Conservation (phyloP, 768 basidiomycete species). For the Baorangia bicolor region DNA sequence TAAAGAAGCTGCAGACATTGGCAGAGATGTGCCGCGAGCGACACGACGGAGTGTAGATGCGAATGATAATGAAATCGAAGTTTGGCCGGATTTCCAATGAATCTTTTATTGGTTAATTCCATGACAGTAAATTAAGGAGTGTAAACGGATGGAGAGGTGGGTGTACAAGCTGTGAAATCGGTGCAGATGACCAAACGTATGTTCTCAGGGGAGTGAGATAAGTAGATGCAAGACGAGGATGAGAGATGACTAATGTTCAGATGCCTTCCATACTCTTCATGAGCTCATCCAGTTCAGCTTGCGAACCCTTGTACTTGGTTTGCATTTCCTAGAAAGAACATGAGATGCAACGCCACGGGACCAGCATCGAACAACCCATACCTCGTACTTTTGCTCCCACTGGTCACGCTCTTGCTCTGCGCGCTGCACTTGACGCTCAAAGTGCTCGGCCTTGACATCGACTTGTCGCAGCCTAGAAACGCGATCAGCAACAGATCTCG, state of each 20-base stretch:
- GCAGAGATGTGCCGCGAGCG: background rate
- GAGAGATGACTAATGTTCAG: constrained; percentile 33
- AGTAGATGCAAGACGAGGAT: constrained; percentile 4
- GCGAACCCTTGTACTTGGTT: constrained; percentile 67
- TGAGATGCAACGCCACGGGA: constrained; percentile 1
- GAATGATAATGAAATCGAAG: background rate
- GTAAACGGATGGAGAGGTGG: constrained; percentile 18
- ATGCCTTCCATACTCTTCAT: constrained; percentile 71
- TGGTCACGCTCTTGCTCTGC: constrained; percentile 87
- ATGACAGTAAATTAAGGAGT: constrained; percentile 23
- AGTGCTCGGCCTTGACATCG: constrained; percentile 98
- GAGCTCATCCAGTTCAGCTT: constrained; percentile 84
- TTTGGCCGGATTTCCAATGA: background rate
- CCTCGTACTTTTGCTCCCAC: constrained; percentile 96
- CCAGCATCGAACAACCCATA: constrained; percentile 35
- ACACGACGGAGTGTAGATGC: background rate
- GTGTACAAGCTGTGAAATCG: constrained; percentile 22
- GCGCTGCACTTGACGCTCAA: constrained; percentile 85
- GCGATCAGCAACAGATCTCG: constrained; percentile 20
- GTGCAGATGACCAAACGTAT: constrained; percentile 12
- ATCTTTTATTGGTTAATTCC: constrained; percentile 15
- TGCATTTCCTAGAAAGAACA: constrained; percentile 57
- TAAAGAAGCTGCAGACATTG: background rate
- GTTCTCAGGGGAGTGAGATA: constrained; percentile 3
- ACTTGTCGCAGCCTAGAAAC: constrained; percentile 81